Conservation (phyloP, 2,329 filamentous ascomycete genomes). For the Fusarium heterosporum region DNA sequence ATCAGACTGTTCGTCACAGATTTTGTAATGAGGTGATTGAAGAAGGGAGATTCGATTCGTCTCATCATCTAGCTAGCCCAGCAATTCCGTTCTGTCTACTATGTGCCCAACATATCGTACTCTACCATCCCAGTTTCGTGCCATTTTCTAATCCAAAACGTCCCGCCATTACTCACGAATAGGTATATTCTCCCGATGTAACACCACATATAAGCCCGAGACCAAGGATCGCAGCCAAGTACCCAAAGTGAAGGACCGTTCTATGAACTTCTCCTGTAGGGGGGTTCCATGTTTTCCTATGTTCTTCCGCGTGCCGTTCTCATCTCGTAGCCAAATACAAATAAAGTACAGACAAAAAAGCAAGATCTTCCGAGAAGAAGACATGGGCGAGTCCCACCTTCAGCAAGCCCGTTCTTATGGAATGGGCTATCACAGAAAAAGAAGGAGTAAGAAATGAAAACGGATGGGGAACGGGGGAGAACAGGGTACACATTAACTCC, state of each 20-base stretch:
- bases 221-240: conserved; percentile 38
- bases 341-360: conserved; percentile 41
- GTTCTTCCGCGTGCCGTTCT: conserved; percentile 12
- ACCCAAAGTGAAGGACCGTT: conserved; percentile 26
- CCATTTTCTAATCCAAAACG: conserved; percentile 25
- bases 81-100: conserved; percentile 20
- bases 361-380: conserved; percentile 10
- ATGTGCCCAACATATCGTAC: conserved; percentile 15
- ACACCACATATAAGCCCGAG: conserved; percentile 41
- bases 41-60: conserved; percentile 36
- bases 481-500: conserved; percentile 15
- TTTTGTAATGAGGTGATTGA: background rate
- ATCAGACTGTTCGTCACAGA: conserved; percentile 2
- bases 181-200: conserved; percentile 41
- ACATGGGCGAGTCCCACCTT: conserved; percentile 21
- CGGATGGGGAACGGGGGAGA: conserved; percentile 15
- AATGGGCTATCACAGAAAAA: conserved; percentile 23
- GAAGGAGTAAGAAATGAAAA: conserved; percentile 30
- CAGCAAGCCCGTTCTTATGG: conserved; percentile 12
- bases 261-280: background rate
- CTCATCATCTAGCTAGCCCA: conserved; percentile 31
- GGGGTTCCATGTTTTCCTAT: conserved; percentile 3
- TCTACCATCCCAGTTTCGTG: conserved; percentile 5
- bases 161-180: conserved; percentile 8
- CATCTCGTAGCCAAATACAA: conserved; percentile 34